These are phyloP conservation scores for Globisporangium iwayamae DNA, from an alignment of 352 stramenopile species.

Conservation along the genomic window DNA sequence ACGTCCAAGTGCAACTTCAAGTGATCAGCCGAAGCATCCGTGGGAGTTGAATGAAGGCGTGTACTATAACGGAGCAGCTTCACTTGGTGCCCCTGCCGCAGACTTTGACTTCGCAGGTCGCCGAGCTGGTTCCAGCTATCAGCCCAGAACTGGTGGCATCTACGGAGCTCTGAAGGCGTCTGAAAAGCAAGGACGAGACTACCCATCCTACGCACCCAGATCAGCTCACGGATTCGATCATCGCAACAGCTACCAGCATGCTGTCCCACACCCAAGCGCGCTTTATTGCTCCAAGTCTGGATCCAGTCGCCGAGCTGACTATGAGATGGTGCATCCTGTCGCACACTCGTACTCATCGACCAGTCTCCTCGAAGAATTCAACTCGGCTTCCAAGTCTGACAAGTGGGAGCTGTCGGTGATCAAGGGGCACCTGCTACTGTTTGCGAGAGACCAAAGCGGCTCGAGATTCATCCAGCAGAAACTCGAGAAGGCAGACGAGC, in stretches of 20 bases:
- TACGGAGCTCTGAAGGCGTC: conserved; percentile 12
- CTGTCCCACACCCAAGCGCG: conserved; percentile 22
- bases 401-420: conserved; percentile 82
- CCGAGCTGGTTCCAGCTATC: conserved; percentile 4
- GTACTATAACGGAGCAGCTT: conserved; percentile 5
- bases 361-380: conserved; percentile 82
- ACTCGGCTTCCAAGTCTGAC: conserved; percentile 55
- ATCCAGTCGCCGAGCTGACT: conserved; percentile 24
- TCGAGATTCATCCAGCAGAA: conserved; percentile 89
- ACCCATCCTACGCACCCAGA: conserved; percentile 3
- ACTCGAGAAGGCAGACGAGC: conserved; percentile 79
- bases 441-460: conserved; percentile 83
- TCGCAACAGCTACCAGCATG: conserved; percentile 22
- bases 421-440: conserved; percentile 81
- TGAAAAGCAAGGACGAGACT: conserved; percentile 6
- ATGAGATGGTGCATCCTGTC: conserved; percentile 46
- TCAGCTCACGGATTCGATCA: conserved; percentile 18
- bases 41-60: conserved; percentile 5
- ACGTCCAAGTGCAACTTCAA: background rate
- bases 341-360: conserved; percentile 67
- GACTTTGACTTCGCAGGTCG: conserved; percentile 3
- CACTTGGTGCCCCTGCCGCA: background rate
- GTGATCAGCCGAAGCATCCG: conserved; percentile 5
- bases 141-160: conserved; percentile 4
- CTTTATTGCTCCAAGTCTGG: conserved; percentile 31